Base-by-base conservation (phyloP, 495 filamentous ascomycete genomes). In the Aspergillus panamensis region DNA sequence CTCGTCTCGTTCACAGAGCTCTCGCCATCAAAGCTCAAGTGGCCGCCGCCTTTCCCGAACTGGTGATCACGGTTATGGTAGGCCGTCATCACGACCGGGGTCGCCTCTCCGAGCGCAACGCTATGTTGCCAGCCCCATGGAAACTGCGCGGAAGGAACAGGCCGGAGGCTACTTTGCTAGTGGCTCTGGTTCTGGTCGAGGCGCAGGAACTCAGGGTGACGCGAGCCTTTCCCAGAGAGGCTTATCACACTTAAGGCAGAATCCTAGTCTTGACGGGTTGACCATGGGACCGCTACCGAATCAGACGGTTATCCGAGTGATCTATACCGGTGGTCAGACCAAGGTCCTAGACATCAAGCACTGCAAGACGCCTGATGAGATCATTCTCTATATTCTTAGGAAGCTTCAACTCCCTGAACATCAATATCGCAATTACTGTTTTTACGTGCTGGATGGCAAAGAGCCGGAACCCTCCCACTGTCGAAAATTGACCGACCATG, bases 281-380 rank as follows among this genome's bases (percentile, higher is more conserved):
- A 84, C 90, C 32, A 91, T 96, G 78, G 87, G 88, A 32, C 82
- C 86, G 53, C 77, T 96, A 52, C 92, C 91, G 21, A 87, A 90
- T 65, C 86, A 90, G 65, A 85, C 89, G 40, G 83, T 95, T 49
- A 94, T 97, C 58, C 83, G 91, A 40, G 89, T 97, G 37, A 96
- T 97, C 64, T 96, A 92, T 58, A 89, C 86, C 29, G 90, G 87
- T 43, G 88, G 91, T n/a, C 85, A 88, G 55, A 96, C 91, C 31
- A 92, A 92, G 69, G 91, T 96, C 7, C 82, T 97, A 53, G 89
- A 91, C 67, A 87, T 97, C 49, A 87, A 89, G 53, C 89, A 87
- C 60, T 96, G 90, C 79, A 90, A 86, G 65, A 95, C 88, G 2
- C 84, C 89, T 32, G 94, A 97, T 60, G 91, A 96, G 55, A 87